phyloP scores from a whole-genome alignment of 1,284 basidiomycete species.

The Ceratobasidium sp. region DNA sequence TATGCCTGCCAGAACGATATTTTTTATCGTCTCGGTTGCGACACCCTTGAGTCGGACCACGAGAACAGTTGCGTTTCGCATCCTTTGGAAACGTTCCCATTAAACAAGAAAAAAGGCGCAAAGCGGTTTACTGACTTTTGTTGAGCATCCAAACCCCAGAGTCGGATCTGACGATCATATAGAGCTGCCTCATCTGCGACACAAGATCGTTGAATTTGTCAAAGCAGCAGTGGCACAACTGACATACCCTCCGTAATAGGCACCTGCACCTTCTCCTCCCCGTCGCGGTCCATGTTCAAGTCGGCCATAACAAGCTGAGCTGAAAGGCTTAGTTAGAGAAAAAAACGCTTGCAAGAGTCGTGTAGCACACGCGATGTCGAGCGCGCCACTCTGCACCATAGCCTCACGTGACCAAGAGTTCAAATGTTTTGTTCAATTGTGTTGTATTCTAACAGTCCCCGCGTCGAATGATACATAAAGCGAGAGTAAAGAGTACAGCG shows the following conservation, averaged over 20 bases:
- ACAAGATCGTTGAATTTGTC: neutral
- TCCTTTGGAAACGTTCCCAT: slow-evolving; percentile 64
- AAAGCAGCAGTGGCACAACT: neutral
- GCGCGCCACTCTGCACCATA: neutral
- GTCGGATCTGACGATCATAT: slow-evolving; percentile 96
- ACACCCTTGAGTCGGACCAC: slow-evolving; percentile 85
- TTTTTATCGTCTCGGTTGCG: slow-evolving; percentile 97
- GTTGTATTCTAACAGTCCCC: slow-evolving; percentile 32
- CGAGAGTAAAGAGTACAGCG: slow-evolving; percentile 29
- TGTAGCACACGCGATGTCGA: neutral
- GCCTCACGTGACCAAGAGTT: slow-evolving; percentile 26
- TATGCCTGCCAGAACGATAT: slow-evolving; percentile 73
- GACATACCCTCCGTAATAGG: slow-evolving; percentile 63
- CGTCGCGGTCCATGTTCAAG: neutral
- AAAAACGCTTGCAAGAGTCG: neutral
- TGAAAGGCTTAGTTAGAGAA: neutral
- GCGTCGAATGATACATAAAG: slow-evolving; percentile 29
- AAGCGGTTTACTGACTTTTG: slow-evolving; percentile 72
- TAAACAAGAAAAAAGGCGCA: neutral
- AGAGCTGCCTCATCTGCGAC: slow-evolving; percentile 81
- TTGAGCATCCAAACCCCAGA: slow-evolving; percentile 98
- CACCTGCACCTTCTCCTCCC: slow-evolving; percentile 53
- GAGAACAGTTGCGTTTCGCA: slow-evolving; percentile 93
- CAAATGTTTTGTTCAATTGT: slow-evolving; percentile 33
- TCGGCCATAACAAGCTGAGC: neutral